phyloP scores from a whole-genome alignment of 371 early-diverging fungal species.

The Basidiobolus meristosporus region DNA sequence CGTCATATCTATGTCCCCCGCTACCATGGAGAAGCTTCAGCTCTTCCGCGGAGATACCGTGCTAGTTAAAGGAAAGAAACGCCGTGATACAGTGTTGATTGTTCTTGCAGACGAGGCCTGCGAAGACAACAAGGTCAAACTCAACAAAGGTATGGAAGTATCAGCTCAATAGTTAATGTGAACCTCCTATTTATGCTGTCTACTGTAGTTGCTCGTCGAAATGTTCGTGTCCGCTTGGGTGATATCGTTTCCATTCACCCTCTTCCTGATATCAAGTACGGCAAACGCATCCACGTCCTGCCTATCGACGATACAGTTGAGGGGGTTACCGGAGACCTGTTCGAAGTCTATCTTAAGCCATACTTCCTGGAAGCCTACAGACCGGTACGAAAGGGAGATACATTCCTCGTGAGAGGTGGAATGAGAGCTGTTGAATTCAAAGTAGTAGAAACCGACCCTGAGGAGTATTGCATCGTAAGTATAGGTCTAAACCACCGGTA shows the following conservation, averaged over 20 bases:
- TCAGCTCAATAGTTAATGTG: background rate
- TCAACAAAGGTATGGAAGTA: constrained; percentile 61
- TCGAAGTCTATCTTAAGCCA: constrained; percentile 93
- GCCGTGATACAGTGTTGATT: constrained; percentile 91
- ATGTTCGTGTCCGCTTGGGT: constrained; percentile 92
- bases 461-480: constrained; percentile 94
- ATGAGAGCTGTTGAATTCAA: constrained; percentile 99
- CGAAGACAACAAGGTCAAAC: constrained; percentile 80
- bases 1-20: constrained; percentile 71
- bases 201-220: constrained; percentile 88
- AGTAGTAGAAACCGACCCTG: constrained; percentile 91
- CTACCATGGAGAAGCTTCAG: constrained; percentile 81
- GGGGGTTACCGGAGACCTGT: constrained; percentile 94
- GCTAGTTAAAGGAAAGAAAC: constrained; percentile 95
- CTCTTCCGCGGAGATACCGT: constrained; percentile 93
- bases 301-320: constrained; percentile 98
- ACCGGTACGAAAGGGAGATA: constrained; percentile 88
- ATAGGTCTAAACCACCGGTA: too few relatives aligned
- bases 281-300: constrained; percentile 86
- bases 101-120: constrained; percentile 81
- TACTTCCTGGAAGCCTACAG: constrained; percentile 95
- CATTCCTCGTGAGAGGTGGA: constrained; percentile 89
- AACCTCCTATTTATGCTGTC: too few relatives aligned
- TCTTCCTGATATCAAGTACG: constrained; percentile 89
- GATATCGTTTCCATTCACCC: constrained; percentile 96